phyloP scores from a whole-genome alignment of 1,284 basidiomycete species.

The Ganoderma sinense region DNA sequence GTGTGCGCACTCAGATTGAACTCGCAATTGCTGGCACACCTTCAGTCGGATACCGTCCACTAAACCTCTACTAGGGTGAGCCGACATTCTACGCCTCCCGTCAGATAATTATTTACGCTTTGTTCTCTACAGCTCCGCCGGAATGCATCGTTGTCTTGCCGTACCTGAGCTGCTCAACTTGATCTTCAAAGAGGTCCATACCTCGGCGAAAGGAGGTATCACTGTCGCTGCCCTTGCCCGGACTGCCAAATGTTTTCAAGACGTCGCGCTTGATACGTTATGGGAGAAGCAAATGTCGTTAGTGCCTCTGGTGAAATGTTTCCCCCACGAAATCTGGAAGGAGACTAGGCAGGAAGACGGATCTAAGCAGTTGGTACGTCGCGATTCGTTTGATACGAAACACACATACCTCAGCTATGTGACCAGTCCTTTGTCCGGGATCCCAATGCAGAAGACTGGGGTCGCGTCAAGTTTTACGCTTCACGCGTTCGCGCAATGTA shows the following conservation, averaged over 20 bases:
- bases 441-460: constrained; percentile 24
- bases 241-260: constrained; percentile 26
- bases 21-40: background rate
- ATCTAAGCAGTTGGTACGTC: constrained; percentile 16
- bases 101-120: background rate
- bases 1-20: background rate
- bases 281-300: constrained; percentile 25
- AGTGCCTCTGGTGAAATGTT: constrained; percentile 27
- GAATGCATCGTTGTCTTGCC: constrained; percentile 18
- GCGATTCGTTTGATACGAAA: background rate
- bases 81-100: background rate
- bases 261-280: constrained; percentile 27
- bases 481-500: constrained; percentile 16
- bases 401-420: background rate
- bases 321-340: constrained; percentile 23
- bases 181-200: constrained; percentile 19
- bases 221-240: constrained; percentile 23
- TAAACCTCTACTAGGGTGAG: background rate
- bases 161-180: constrained; percentile 27
- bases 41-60: background rate
- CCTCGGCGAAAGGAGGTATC: background rate
- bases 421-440: constrained; percentile 13
- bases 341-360: constrained; percentile 17
- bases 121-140: background rate
- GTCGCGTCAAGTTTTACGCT: constrained; percentile 24